Evolutionary conservation across 2,329 filamentous ascomycete species (phyloP).

Genomic region (Camptophora hylomeconis): DNA sequence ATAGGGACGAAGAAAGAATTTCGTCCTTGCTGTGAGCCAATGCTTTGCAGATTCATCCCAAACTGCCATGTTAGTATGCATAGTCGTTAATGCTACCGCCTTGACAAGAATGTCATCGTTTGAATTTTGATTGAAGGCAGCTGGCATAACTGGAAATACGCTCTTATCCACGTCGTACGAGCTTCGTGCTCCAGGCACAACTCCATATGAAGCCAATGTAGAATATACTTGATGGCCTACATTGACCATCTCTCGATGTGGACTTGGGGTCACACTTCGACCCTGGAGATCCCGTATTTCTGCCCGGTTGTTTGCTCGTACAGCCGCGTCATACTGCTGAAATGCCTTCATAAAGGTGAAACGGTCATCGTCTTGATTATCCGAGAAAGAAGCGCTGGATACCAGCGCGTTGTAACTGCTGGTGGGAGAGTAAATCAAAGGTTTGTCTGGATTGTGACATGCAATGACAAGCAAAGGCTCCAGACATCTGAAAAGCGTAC

Average conservation of each 20-base stretch:
- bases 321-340: constrained; percentile 8
- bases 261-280: background rate
- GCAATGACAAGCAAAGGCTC: constrained; percentile 87
- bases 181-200: background rate
- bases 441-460: constrained; percentile 6
- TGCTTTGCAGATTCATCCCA: constrained; percentile 7
- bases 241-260: background rate
- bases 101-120: constrained; percentile 10
- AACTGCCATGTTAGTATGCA: constrained; percentile 8
- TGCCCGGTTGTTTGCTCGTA: background rate
- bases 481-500: constrained; percentile 76
- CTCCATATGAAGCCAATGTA: background rate
- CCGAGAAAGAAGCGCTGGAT: constrained; percentile 3
- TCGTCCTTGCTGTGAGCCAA: background rate
- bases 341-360: constrained; percentile 10
- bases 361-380: constrained; percentile 9
- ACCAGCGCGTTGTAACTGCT: background rate
- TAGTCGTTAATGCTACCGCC: constrained; percentile 9
- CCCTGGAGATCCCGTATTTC: background rate
- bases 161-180: background rate
- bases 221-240: background rate
- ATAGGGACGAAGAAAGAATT: background rate
- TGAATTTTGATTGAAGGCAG: constrained; percentile 7
- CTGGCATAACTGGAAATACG: constrained; percentile 8
- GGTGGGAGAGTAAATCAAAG: background rate